These are phyloP conservation scores for Forsythia suspensa DNA, from an alignment of 257 asterid species.

Conservation along the genomic window DNA sequence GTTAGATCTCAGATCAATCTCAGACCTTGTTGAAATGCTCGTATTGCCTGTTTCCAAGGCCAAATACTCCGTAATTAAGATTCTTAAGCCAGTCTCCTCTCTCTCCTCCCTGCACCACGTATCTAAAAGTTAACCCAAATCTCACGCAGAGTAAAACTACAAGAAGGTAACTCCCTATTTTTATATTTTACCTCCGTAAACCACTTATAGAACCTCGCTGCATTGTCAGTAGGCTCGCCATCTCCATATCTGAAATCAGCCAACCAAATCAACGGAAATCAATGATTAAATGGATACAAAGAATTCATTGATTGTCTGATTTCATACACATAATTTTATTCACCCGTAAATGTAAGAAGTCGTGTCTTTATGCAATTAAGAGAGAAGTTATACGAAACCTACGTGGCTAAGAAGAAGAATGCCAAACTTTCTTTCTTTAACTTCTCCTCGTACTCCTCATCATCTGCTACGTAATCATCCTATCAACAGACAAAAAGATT, in stretches of 20 bases:
- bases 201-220: conserved; percentile 97
- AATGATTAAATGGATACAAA: conserved; percentile 23
- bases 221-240: conserved; percentile 99
- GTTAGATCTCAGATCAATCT: not conserved
- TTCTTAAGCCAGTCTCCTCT: conserved; percentile 78
- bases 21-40: conserved; percentile 98
- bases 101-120: conserved; percentile 61
- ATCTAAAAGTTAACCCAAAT: conserved; percentile 22
- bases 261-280: conserved; percentile 46
- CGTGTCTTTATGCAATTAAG: not conserved
- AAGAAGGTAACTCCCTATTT: not conserved
- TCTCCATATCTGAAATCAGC: conserved; percentile 86
- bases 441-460: conserved; percentile 88
- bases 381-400: conserved; percentile 33
- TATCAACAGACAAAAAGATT: conserved; percentile 25
- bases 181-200: conserved; percentile 69
- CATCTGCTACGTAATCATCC: conserved; percentile 98
- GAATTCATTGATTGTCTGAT: conserved; percentile 12
- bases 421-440: conserved; percentile 78
- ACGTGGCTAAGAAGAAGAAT: conserved; percentile 97
- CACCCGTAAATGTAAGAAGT: not conserved
- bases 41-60: conserved; percentile 97
- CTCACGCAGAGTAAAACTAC: not conserved
- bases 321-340: conserved; percentile 7
- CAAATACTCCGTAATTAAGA: conserved; percentile 86